Evolutionary conservation across 768 basidiomycete species (phyloP), one percentile per base, ranked within the genome.

Genomic region (Lactarius hengduanensis): DNA sequence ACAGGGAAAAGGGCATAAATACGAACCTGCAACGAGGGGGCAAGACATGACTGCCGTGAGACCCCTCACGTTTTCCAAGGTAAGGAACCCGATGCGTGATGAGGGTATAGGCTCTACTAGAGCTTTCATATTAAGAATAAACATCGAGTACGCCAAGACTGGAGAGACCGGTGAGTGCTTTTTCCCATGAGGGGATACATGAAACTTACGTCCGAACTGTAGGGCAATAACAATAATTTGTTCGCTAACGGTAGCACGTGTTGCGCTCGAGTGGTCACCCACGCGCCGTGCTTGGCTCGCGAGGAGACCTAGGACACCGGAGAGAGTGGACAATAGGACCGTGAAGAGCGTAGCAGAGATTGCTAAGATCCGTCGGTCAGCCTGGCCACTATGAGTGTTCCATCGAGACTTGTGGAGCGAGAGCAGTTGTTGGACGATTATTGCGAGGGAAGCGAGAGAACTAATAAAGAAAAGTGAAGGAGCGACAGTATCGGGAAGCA

Each of bases 91-190:
- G 9, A 30, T 47, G 22, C 1, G 30, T 20, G 57, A 26, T 20
- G 58, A 53, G 43, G 62, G 57, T 67, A 63, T 67, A 56, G 66
- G 66, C 57, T 56, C 66, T 6, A 67, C 62, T 8, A 67, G 66
- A 56, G 62, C 53, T 60, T 59, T 63, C 50, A 63, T 4, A 60
- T 67, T 67, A 15, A 67, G 28, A 34, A 67, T 62, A 60, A 59
- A 47, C 62, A 67, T 57, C 53, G 57, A 59, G 58, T 56, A 67
- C 16, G 47, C 26, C 10, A 62, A 67, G 62, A 67, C 66, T 67
- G 16, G 28, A 41, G 38, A 10, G n/a, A 22, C 50, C 18, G 58
- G 20, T 63, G 22, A 67, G 66, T 47, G 2, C 50, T 20, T 30
- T 16, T 30, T 6, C 22, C 50, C 13, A 15, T 7, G 38, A 30